These are phyloP conservation scores for Beauveria varroae DNA, from an alignment of 2,329 filamentous ascomycete genomes.

Conservation along the genomic window DNA sequence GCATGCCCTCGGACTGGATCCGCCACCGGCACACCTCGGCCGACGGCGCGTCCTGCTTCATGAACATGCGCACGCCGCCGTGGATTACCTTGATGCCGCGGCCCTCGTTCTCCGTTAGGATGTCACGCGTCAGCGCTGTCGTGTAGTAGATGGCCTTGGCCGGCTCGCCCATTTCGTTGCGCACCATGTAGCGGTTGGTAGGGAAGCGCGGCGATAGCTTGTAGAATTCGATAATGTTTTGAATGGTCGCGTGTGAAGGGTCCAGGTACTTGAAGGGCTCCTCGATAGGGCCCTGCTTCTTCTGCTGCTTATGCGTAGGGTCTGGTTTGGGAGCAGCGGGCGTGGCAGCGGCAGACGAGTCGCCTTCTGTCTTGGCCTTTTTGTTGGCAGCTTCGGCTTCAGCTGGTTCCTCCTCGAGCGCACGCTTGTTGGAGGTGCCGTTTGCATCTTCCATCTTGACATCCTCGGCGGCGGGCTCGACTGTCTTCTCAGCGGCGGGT, in stretches of 20 bases:
- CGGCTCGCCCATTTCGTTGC: slow-evolving; percentile 81
- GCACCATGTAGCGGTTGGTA: slow-evolving; percentile 86
- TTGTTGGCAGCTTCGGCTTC: slow-evolving; percentile 36
- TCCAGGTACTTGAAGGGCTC: slow-evolving; percentile 92
- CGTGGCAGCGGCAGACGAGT: slow-evolving; percentile 14
- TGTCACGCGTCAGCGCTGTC: slow-evolving; percentile 72
- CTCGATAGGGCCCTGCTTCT: slow-evolving; percentile 55
- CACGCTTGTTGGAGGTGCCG: slow-evolving; percentile 25
- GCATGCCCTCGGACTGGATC: slow-evolving; percentile 89
- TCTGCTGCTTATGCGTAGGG: slow-evolving; percentile 27
- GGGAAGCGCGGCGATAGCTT: slow-evolving; percentile 78
- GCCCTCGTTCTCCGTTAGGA: slow-evolving; percentile 80
- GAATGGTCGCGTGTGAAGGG: slow-evolving; percentile 65
- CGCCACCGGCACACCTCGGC: slow-evolving; percentile 87
- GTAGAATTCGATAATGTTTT: slow-evolving; percentile 77
- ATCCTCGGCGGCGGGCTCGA: slow-evolving; percentile 22
- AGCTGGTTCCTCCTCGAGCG: slow-evolving; percentile 25
- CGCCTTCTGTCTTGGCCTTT: slow-evolving; percentile 37
- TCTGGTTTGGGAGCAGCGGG: slow-evolving; percentile 21
- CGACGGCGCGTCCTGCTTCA: slow-evolving; percentile 89
- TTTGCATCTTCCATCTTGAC: slow-evolving; percentile 22
- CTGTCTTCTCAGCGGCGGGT: slow-evolving; percentile 13
- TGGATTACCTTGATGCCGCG: slow-evolving; percentile 93
- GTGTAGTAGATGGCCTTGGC: slow-evolving; percentile 97
- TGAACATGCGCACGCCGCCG: slow-evolving; percentile 97